phyloP scores from a whole-genome alignment of 208 protist species.

The Crithidia brevicula region DNA sequence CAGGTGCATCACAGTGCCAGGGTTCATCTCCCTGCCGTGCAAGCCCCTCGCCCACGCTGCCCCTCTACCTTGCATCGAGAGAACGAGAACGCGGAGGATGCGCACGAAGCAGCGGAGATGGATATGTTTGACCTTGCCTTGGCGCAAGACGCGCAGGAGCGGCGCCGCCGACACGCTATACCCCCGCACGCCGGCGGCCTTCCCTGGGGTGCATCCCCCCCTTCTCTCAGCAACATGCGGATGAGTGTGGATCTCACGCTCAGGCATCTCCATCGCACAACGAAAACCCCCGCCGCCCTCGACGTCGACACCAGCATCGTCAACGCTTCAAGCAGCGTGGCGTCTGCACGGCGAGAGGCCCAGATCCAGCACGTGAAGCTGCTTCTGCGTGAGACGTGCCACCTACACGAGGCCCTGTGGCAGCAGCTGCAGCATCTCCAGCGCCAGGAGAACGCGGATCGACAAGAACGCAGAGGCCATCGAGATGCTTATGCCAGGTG shows the following conservation, averaged over 20 bases:
- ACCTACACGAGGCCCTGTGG: slow-evolving; percentile 13
- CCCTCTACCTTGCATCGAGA: neutral
- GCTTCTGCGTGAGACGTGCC: slow-evolving; percentile 19
- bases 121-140: slow-evolving; percentile 26
- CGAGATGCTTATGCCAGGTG: too few relatives aligned
- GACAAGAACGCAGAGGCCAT: too few relatives aligned
- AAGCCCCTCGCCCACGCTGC: neutral
- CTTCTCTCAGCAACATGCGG: neutral
- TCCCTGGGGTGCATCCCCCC: neutral
- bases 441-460: neutral
- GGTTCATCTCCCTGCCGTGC: neutral
- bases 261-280: neutral
- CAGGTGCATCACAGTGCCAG: too few relatives aligned
- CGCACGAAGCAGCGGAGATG: neutral
- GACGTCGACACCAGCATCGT: neutral
- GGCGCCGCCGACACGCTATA: neutral
- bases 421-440: slow-evolving; percentile 21
- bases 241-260: too few relatives aligned
- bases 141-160: slow-evolving; percentile 9
- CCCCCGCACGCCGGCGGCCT: neutral
- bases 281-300: too few relatives aligned
- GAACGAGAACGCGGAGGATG: neutral
- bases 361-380: neutral
- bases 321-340: neutral
- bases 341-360: neutral